A percentile compares a stretch with the other conserved stretches of the same genome.
Evolutionary conservation across 2,329 filamentous ascomycete genomes (phyloP).

Genomic region (Clonostachys chloroleuca): DNA sequence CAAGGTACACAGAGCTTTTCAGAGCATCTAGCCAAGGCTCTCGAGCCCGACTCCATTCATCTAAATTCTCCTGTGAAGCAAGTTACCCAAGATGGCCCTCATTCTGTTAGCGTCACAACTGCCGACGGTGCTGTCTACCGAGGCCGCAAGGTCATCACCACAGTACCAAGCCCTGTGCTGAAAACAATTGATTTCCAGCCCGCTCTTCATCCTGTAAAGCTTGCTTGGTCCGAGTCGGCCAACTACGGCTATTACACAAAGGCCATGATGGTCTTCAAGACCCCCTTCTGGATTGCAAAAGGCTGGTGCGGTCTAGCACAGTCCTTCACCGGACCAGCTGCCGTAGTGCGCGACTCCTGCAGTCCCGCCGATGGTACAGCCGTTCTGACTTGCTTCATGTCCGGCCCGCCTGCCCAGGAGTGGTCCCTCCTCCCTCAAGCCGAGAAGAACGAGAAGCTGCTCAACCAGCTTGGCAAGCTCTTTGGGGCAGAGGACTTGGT

Average conservation of each 20-base stretch:
- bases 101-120: conserved; percentile 13
- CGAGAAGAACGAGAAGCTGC: conserved; percentile 12
- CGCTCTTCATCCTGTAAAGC: conserved; percentile 32
- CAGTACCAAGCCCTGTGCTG: conserved; percentile 40
- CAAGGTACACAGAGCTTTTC: conserved; percentile 39
- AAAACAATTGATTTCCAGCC: conserved; percentile 42
- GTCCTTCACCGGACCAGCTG: conserved; percentile 37
- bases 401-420: conserved; percentile 21
- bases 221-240: conserved; percentile 20
- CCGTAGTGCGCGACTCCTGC: conserved; percentile 38
- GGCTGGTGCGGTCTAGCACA: conserved; percentile 39
- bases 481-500: conserved; percentile 9
- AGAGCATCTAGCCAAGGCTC: conserved; percentile 22
- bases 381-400: conserved; percentile 33
- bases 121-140: conserved; percentile 15
- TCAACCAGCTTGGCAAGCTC: conserved; percentile 16
- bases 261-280: conserved; percentile 34
- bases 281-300: conserved; percentile 27
- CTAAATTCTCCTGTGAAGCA: conserved; percentile 21
- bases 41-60: conserved; percentile 17
- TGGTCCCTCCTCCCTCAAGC: conserved; percentile 16
- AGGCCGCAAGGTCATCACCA: conserved; percentile 39
- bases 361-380: conserved; percentile 16
- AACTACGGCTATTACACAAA: conserved; percentile 46
- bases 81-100: conserved; percentile 15